A percentile compares a stretch with the other conserved stretches of the same genome.
Evolutionary conservation across 202 grass and related monocot species (phyloP).

Genomic region (Digitaria exilis): DNA sequence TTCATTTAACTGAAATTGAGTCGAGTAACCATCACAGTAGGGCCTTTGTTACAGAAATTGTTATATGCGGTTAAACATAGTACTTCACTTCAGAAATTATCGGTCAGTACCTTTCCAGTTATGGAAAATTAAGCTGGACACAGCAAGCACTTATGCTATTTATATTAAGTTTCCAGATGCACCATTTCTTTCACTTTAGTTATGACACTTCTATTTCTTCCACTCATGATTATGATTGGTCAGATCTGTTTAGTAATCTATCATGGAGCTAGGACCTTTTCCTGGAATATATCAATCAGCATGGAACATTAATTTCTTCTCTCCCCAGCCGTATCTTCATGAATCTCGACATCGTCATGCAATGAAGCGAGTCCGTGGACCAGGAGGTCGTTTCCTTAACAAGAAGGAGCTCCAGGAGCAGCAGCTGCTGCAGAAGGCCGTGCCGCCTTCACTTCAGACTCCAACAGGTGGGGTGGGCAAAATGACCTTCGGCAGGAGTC

Average conservation of each 20-base stretch:
- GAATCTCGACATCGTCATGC: conserved; percentile 92
- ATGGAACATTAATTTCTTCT: background rate
- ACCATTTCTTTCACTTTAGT: background rate
- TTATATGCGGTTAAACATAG: background rate
- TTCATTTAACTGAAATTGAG: background rate
- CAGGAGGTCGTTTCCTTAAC: conserved; percentile 90
- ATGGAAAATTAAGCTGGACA: background rate
- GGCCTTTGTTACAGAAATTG: background rate
- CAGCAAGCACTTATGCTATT: background rate
- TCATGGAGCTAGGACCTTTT: background rate
- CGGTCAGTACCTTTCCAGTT: background rate
- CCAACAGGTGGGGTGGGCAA: conserved; percentile 9
- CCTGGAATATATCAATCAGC: conserved; percentile 2
- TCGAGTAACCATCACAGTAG: background rate
- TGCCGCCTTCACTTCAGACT: conserved; percentile 1
- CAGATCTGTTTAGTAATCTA: background rate
- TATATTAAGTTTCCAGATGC: background rate
- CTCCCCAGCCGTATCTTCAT: conserved; percentile 87
- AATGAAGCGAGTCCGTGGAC: conserved; percentile 91
- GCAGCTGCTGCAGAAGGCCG: conserved; percentile 27
- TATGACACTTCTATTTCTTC: conserved; percentile 11
- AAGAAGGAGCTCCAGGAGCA: conserved; percentile 61
- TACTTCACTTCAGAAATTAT: background rate
- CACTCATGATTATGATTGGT: background rate
- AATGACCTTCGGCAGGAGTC: conserved; percentile 1